phyloP scores from a whole-genome alignment of 768 basidiomycete species.

The Royoungia palumana region DNA sequence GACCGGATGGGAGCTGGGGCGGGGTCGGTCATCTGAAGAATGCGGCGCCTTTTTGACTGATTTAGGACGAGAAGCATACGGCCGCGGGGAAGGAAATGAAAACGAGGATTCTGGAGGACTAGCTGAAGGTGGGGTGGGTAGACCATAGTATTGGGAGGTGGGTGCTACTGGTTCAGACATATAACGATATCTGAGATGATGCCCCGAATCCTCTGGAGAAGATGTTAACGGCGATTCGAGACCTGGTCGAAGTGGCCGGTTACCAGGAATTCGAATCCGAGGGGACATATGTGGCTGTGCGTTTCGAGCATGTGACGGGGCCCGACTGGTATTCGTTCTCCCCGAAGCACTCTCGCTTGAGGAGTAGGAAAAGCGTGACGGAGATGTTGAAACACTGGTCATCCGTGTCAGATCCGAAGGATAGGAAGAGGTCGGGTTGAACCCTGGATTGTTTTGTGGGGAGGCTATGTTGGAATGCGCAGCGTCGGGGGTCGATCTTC shows the following conservation, averaged over 20 bases:
- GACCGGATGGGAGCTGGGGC: not conserved
- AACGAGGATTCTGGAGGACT: slow-evolving; percentile 1
- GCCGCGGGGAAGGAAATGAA: not conserved
- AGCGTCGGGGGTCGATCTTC: not conserved
- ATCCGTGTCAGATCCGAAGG: not conserved
- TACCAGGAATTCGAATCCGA: slow-evolving; percentile 16
- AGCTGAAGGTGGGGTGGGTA: slow-evolving; percentile 5
- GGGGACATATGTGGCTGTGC: not conserved
- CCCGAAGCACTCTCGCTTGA: not conserved
- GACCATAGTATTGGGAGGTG: not conserved
- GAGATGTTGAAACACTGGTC: not conserved
- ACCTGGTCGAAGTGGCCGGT: not conserved
- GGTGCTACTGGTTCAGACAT: not conserved
- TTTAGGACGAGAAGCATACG: not conserved
- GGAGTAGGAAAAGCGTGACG: slow-evolving; percentile 1
- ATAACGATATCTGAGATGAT: slow-evolving; percentile 2
- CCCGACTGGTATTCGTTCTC: not conserved
- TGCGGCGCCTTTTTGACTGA: not conserved
- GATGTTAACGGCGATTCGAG: slow-evolving; percentile 13
- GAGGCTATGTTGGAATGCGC: not conserved
- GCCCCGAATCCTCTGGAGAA: slow-evolving; percentile 18
- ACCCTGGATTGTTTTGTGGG: not conserved
- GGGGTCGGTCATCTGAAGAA: slow-evolving; percentile 5
- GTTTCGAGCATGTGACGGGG: slow-evolving; percentile 3
- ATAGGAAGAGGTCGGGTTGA: not conserved